phyloP scores from a whole-genome alignment of 169 alveolate genomes.

The Babesia bovis region DNA sequence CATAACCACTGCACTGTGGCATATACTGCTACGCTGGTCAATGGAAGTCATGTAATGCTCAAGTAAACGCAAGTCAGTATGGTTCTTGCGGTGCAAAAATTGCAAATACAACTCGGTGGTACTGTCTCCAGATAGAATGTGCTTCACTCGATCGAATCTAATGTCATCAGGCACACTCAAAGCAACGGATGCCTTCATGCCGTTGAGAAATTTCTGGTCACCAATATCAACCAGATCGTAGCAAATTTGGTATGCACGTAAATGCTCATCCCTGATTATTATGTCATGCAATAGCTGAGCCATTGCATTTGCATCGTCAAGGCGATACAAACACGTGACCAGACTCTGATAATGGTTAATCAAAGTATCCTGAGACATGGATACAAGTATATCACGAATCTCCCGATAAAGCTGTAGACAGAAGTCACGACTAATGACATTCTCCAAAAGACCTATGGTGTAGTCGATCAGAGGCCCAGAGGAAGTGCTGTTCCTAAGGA shows the following conservation, averaged over 20 bases:
- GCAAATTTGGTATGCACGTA: conserved; percentile 88
- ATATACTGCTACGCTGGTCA: conserved; percentile 75
- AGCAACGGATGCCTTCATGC: conserved; percentile 26
- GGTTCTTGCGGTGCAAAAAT: conserved; percentile 86
- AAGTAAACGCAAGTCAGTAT: conserved; percentile 84
- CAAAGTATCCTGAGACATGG: conserved; percentile 12
- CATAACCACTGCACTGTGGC: conserved; percentile 90
- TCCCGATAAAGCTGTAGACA: conserved; percentile 39
- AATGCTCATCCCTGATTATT: conserved; percentile 71
- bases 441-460: conserved; percentile 44
- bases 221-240: conserved; percentile 91
- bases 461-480: conserved; percentile 18
- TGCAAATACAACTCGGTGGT: conserved; percentile 81
- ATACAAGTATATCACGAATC: conserved; percentile 36
- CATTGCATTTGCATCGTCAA: conserved; percentile 84
- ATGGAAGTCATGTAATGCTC: conserved; percentile 70
- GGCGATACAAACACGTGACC: conserved; percentile 80
- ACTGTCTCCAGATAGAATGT: conserved; percentile 79
- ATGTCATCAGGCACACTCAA: not conserved
- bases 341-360: conserved; percentile 22
- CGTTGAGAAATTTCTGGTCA: conserved; percentile 85
- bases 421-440: conserved; percentile 45
- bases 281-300: conserved; percentile 81
- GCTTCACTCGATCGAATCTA: conserved; percentile 60
- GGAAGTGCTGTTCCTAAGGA: conserved; percentile 69